Base-by-base conservation (phyloP, 2,329 filamentous ascomycete genomes). In the Fusarium phyllophilum region DNA sequence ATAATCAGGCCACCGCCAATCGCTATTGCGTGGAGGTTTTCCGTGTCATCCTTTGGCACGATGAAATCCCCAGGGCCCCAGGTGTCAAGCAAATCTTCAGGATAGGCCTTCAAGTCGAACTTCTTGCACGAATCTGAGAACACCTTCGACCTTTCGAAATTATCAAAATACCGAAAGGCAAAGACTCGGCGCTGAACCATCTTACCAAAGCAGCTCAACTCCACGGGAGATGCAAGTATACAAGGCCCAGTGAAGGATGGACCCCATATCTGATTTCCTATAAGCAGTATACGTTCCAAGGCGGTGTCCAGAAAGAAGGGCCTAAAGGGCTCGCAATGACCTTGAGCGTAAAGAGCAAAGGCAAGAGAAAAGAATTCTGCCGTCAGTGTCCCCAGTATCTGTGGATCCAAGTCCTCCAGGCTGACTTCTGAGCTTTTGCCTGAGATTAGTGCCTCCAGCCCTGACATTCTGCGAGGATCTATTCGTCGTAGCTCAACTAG, bases 1-100 rank as follows among this genome's bases (percentile, higher is more conserved):
- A 15, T n/a, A 8, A 33, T 55, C 0, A 55, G 20, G 0, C 34
- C 51, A 3, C 51, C 51, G 0, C 51, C 36, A 31, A 55, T 11
- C 0, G 5, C 10, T 2, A 55, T 55, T 18, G 51, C 51, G 2
- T 55, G 36, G 2, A 55, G 14, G 7, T 5, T 18, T 2, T 18
- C 5, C 0, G 20, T 0, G 10, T 41, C 36, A 41, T 41, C 2
- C 0, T 31, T 55, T 0, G 20, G 20, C 0, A 18, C 4, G 0
- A 55, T 20, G 4, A 55, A 41, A 6, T 24, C 3, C 6, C 26
- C 52, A 10, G 36, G 52, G 4, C 52, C 36, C 52, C 52, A 55
- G 0, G 52, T 55, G 0, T 55, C 52, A 0, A 55, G 20, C 0
- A 41, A 2, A 0, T 55, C 52, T 14, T 41, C 52, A 8, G 52